Conservation (phyloP, 2,329 filamentous ascomycete genomes). For the Colletotrichum trifolii region DNA sequence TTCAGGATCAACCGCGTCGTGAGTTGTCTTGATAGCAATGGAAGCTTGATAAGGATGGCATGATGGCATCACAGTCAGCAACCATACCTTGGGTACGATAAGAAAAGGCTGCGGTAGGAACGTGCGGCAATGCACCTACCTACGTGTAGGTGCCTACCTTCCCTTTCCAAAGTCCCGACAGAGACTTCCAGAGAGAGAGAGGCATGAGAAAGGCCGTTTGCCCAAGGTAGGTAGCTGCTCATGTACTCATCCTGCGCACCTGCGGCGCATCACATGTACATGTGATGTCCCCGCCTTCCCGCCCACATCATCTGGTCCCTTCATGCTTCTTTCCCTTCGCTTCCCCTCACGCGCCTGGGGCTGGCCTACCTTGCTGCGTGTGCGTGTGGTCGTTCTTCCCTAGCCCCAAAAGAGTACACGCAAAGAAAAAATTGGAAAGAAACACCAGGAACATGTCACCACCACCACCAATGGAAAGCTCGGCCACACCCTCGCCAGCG, state of each 20-base stretch:
- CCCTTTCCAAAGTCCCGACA: no score
- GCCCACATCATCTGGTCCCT: slow-evolving; percentile 26
- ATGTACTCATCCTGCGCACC: no score
- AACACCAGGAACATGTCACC: slow-evolving; percentile 1
- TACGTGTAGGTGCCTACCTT: no score
- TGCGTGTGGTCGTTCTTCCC: not conserved
- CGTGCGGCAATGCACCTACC: no score
- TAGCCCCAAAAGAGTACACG: not conserved
- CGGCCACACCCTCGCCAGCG: slow-evolving; percentile 17
- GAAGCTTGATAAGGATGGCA: no score
- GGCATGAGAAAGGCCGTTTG: no score
- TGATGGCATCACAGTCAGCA: no score
- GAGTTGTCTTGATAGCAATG: no score
- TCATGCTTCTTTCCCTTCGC: slow-evolving; percentile 4
- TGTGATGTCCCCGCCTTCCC: not conserved
- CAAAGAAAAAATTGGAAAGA: not conserved
- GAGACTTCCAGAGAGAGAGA: no score
- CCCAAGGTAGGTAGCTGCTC: not conserved
- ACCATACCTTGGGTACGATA: no score
- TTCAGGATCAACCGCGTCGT: no score
- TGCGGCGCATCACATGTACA: not conserved
- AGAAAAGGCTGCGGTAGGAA: no score
- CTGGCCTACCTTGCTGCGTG: slow-evolving; percentile 1
- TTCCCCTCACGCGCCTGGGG: not conserved
- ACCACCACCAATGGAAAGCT: slow-evolving; percentile 33